Percentiles rank a stretch among this genome's conserved stretches.
phyloP scores from a whole-genome alignment of 106 monocot species.

The Gastrodia elata region DNA sequence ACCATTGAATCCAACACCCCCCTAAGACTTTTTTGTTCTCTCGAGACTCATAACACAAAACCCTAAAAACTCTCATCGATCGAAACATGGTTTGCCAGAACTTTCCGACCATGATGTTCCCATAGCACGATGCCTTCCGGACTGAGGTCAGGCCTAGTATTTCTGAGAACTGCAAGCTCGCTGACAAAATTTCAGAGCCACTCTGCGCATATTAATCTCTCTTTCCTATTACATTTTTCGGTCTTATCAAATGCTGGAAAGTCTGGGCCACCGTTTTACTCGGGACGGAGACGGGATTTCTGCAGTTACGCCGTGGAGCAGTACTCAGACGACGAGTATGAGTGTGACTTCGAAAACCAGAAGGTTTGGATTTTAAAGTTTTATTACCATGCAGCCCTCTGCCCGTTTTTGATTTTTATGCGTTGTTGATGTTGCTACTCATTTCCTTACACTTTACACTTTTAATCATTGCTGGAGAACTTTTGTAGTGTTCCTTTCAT shows the following conservation, averaged over 20 bases:
- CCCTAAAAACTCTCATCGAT: background rate
- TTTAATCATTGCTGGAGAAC: background rate
- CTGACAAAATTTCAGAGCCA: background rate
- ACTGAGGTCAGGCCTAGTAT: slow-evolving; percentile 6
- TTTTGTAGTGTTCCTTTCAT: background rate
- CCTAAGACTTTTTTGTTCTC: background rate
- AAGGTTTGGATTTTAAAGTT: slow-evolving; percentile 29
- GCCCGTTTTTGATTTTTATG: background rate
- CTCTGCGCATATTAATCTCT: background rate
- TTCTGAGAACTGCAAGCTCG: slow-evolving; percentile 3
- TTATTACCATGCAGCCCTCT: background rate
- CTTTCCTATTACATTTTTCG: slow-evolving; percentile 3
- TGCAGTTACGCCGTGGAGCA: slow-evolving; percentile 76
- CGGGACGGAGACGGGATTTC: slow-evolving; percentile 17
- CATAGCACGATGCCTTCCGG: slow-evolving; percentile 19
- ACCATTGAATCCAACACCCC: too few species aligned
- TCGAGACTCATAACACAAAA: background rate
- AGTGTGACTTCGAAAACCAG: slow-evolving; percentile 83
- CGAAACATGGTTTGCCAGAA: background rate
- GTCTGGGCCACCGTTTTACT: background rate
- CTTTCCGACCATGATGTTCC: slow-evolving; percentile 1
- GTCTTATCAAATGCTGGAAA: slow-evolving; percentile 11
- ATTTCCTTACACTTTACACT: background rate
- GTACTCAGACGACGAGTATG: slow-evolving; percentile 98
- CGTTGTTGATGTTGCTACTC: background rate